Conservation (phyloP, 139 green algal genomes). For the Trebouxia sp. region DNA sequence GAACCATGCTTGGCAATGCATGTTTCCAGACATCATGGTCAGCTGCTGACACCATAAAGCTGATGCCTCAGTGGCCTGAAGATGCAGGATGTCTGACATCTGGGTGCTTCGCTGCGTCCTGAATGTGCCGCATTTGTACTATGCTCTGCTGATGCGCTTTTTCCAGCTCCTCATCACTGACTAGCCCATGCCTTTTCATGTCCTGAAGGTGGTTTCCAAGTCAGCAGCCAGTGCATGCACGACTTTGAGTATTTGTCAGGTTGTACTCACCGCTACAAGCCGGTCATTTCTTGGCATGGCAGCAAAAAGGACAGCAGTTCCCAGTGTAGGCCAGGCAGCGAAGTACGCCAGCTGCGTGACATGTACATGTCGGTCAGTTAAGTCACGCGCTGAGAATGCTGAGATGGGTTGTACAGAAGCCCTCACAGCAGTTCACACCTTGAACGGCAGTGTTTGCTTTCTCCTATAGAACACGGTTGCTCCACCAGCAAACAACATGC, state of each 20-base stretch:
- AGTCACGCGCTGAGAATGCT: no score
- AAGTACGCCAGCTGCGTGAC: slow-evolving; percentile 29
- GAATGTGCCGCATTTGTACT: slow-evolving; percentile 13
- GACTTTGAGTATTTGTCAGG: not conserved
- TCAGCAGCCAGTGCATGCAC: not conserved
- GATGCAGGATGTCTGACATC: no score
- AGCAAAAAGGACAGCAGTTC: slow-evolving; percentile 28
- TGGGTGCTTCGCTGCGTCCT: slow-evolving; percentile 13
- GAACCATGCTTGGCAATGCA: no score
- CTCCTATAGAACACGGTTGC: slow-evolving; percentile 35
- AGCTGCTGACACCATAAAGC: slow-evolving; percentile 8
- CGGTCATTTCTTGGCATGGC: slow-evolving; percentile 26
- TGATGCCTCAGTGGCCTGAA: no score
- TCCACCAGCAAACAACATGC: slow-evolving; percentile 25
- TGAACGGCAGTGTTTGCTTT: slow-evolving; percentile 44
- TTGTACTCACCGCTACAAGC: not conserved
- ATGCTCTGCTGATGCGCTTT: slow-evolving; percentile 12
- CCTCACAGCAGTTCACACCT: not conserved
- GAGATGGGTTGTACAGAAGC: not conserved
- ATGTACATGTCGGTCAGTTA: not conserved
- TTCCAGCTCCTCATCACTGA: slow-evolving; percentile 1
- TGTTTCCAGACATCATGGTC: no score
- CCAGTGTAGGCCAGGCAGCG: slow-evolving; percentile 29
- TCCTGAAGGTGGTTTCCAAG: no score
- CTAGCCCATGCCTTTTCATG: slow-evolving; percentile 9